Conservation (phyloP, 306 rosid genomes). For the Medicago lupulina region DNA sequence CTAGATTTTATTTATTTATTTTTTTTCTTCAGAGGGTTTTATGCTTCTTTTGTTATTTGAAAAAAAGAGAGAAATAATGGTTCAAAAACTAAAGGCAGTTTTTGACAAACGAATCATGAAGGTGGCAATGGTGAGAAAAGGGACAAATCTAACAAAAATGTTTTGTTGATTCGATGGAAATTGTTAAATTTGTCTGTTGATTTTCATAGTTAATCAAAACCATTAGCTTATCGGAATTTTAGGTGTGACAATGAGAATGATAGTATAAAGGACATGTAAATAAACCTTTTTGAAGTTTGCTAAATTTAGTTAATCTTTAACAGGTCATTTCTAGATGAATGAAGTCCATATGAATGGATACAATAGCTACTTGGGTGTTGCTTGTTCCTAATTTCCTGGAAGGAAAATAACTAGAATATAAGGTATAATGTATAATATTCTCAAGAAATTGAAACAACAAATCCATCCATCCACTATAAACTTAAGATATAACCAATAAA, state of each 20-base stretch:
- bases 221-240: slow-evolving; percentile 58
- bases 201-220: slow-evolving; percentile 48
- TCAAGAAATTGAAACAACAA: no score
- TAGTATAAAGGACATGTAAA: slow-evolving; percentile 9
- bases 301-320: slow-evolving; percentile 35
- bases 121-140: slow-evolving; percentile 51
- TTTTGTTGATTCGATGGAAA: slow-evolving; percentile 56
- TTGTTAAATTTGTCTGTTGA: slow-evolving; percentile 38
- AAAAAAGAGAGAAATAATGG: slow-evolving; percentile 42
- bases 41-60: slow-evolving; percentile 30
- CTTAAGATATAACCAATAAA: no score
- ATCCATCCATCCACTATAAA: no score
- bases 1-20: neutral
- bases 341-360: slow-evolving; percentile 27
- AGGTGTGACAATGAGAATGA: slow-evolving; percentile 50
- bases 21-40: neutral
- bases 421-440: neutral
- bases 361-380: slow-evolving; percentile 27
- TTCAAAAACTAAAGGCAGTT: slow-evolving; percentile 51
- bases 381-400: slow-evolving; percentile 38
- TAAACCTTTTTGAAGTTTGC: slow-evolving; percentile 18
- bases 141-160: slow-evolving; percentile 44
- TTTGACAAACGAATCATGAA: slow-evolving; percentile 55
- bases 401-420: slow-evolving; percentile 14
- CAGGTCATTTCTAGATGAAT: slow-evolving; percentile 32